Evolutionary conservation across 345 rosid species (phyloP), one percentile per base, ranked within the genome.

Genomic region (Aegle marmelos): DNA sequence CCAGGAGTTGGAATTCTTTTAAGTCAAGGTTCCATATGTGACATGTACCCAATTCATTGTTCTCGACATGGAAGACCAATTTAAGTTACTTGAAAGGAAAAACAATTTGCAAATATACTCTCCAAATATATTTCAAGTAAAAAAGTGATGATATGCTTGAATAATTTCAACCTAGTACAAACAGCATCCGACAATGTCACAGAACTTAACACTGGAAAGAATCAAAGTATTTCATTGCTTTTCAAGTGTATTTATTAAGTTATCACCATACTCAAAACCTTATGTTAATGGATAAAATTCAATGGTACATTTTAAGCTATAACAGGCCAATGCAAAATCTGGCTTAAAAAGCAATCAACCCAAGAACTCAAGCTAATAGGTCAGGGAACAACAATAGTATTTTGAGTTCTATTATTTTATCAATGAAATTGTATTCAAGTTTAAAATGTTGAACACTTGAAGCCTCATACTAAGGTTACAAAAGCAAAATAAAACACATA

Each of bases 401-500:
- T 62, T 45, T 62, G 6, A 30, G 66, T 31, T 62, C 66, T 28
- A 69, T 13, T 24, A 68, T 68, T 28, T 71, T 71, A 27, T 71
- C 62, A 71, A 30, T 48, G 30, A 31, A 45, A 54, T 53, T 28
- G 19, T 24, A 30, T 30, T 53, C 25, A 54, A 30, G 63, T 16
- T 60, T 24, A 21, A 48, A 74, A 39, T 13, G 53, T 24, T 58
- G 28, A 24, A 31, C 53, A 73, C 36, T 58, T n/a, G 67, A 3
- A 9, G 67, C 19, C 28, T 17, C 16, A 66, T 54, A 8, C 25
- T 41, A 39, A 19, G 37, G 69, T 68, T 27, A 58, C 57, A 27
- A 76, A 76, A 59, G 73, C 57, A 59, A 59, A 30, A 27, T 2
- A 59, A 21, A 41, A 17, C 34, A 59, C 54, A 58, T 68, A 75